phyloP scores from a whole-genome alignment of 2,329 filamentous ascomycete species.

The Pseudocercospora crystallina region DNA sequence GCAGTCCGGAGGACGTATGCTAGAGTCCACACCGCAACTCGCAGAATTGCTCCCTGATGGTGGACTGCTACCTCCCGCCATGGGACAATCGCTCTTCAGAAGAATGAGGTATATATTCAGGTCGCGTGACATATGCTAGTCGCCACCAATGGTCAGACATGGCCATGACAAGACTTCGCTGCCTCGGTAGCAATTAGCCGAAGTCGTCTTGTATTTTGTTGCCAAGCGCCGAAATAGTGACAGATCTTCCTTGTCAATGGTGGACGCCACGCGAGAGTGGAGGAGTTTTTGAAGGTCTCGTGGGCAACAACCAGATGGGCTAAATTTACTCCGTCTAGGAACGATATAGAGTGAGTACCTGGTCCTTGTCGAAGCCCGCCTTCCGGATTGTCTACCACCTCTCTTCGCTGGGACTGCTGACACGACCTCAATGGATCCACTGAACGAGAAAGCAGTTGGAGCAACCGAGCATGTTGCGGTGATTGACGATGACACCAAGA shows the following conservation, averaged over 20 bases:
- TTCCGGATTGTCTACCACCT: not conserved
- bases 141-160: too few relatives aligned
- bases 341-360: constrained; percentile 6
- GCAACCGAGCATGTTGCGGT: constrained; percentile 20
- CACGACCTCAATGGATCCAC: constrained; percentile 45
- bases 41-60: too few relatives aligned
- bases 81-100: too few relatives aligned
- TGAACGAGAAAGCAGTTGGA: constrained; percentile 46
- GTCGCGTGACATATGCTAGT: too few relatives aligned
- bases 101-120: too few relatives aligned
- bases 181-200: constrained; percentile 11
- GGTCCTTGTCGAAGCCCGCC: not conserved
- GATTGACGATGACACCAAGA: constrained; percentile 19
- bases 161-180: too few relatives aligned
- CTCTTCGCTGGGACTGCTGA: not conserved
- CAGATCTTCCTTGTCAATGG: constrained; percentile 8
- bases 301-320: constrained; percentile 9
- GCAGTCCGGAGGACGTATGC: too few relatives aligned
- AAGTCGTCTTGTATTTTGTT: constrained; percentile 5
- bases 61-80: too few relatives aligned
- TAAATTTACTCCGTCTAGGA: constrained; percentile 11
- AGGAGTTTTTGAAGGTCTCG: constrained; percentile 13
- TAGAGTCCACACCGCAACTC: too few relatives aligned
- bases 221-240: constrained; percentile 14
- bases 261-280: constrained; percentile 18